Evolutionary conservation across 2,329 filamentous ascomycete species (phyloP).

Genomic region (Plectosphaerella cucumerina): DNA sequence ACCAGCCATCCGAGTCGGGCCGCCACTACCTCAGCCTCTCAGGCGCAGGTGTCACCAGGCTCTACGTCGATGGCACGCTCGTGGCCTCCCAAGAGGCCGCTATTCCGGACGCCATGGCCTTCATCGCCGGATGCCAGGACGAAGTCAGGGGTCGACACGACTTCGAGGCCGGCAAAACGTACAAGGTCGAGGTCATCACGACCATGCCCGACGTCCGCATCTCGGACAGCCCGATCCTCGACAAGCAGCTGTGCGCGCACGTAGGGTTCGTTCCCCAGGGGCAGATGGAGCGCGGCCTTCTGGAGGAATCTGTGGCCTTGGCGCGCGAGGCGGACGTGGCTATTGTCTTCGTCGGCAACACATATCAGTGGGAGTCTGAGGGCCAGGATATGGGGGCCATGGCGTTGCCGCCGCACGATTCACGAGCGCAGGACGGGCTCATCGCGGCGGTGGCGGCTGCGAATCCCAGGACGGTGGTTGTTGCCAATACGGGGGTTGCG

Average conservation of each 20-base stretch:
- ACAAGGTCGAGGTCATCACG: slow-evolving; percentile 55
- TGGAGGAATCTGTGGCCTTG: slow-evolving; percentile 49
- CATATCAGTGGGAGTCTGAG: slow-evolving; percentile 63
- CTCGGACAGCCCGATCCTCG: slow-evolving; percentile 5
- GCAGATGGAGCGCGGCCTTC: slow-evolving; percentile 10
- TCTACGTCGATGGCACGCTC: slow-evolving; percentile 52
- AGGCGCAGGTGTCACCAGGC: slow-evolving; percentile 52
- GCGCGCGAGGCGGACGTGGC: slow-evolving; percentile 59
- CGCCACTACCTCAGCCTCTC: slow-evolving; percentile 25
- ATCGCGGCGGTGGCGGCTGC: slow-evolving; percentile 50
- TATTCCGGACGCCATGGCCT: slow-evolving; percentile 55
- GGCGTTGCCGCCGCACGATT: slow-evolving; percentile 53
- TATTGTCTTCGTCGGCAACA: slow-evolving; percentile 43
- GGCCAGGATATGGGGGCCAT: slow-evolving; percentile 65
- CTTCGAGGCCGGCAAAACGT: slow-evolving; percentile 31
- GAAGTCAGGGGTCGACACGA: slow-evolving; percentile 20
- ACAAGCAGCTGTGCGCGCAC: slow-evolving; percentile 1
- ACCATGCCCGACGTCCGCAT: slow-evolving; percentile 13
- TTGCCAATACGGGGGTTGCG: slow-evolving; percentile 61
- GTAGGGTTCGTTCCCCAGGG: slow-evolving; percentile 21
- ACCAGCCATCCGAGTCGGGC: slow-evolving; percentile 18
- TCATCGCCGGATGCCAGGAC: slow-evolving; percentile 57
- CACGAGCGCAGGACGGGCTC: slow-evolving; percentile 48
- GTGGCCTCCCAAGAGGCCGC: slow-evolving; percentile 26
- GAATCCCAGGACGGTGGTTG: slow-evolving; percentile 56